Percentiles rank a stretch among this genome's conserved stretches.
phyloP scores from a whole-genome alignment of 2,329 filamentous ascomycete species.

The Arthrobotrys entomopaga region DNA sequence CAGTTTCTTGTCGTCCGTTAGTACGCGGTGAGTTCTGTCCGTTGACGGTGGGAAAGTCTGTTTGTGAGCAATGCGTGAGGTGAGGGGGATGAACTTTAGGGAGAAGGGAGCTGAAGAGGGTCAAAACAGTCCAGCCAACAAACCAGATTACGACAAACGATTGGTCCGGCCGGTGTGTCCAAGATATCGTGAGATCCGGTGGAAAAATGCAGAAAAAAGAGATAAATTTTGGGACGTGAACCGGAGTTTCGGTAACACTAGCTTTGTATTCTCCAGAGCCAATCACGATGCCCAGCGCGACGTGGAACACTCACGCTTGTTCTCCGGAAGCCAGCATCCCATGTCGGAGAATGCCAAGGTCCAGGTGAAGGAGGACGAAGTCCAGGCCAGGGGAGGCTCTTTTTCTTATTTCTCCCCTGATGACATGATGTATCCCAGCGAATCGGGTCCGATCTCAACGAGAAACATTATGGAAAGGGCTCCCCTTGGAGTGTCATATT shows the following conservation, averaged over 20 bases:
- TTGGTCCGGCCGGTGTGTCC: constrained; percentile 43
- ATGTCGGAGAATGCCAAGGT: constrained; percentile 29
- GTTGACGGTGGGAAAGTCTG: background rate
- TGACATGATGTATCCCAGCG: constrained; percentile 33
- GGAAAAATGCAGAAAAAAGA: constrained; percentile 54
- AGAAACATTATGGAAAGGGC: constrained; percentile 3
- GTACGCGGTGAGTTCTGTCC: constrained; percentile 19
- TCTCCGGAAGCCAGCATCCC: constrained; percentile 40
- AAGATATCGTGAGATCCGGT: constrained; percentile 53
- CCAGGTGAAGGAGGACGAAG: constrained; percentile 31
- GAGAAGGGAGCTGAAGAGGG: constrained; percentile 45
- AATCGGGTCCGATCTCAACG: constrained; percentile 41
- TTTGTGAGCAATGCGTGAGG: constrained; percentile 15
- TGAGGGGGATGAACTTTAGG: constrained; percentile 31
- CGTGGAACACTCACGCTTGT: constrained; percentile 54
- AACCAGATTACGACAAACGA: constrained; percentile 38
- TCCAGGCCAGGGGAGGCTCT: constrained; percentile 25
- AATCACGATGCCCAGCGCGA: constrained; percentile 49
- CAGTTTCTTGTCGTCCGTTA: constrained; percentile 37
- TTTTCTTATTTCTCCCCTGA: constrained; percentile 15
- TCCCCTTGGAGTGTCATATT: background rate
- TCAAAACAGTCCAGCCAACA: constrained; percentile 42
- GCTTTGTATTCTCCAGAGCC: constrained; percentile 37
- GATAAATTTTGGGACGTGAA: constrained; percentile 50
- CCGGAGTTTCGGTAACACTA: constrained; percentile 54